phyloP scores from a whole-genome alignment of 495 filamentous ascomycete species.

The Xylaria castorea region DNA sequence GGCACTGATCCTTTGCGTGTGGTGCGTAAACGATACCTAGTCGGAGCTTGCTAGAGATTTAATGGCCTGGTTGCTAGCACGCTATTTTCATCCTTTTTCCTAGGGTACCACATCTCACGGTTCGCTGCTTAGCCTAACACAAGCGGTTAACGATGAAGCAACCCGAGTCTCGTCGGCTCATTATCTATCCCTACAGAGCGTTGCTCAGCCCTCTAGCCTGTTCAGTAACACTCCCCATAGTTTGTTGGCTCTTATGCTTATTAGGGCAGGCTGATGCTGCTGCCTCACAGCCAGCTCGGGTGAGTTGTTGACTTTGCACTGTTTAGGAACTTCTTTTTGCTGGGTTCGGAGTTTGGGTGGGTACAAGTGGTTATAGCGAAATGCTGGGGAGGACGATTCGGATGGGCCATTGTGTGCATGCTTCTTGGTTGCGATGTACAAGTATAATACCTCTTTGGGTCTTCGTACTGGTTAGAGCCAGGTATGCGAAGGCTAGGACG shows the following conservation, averaged over 20 bases:
- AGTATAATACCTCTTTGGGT: conserved; percentile 9
- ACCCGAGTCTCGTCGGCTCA: neutral
- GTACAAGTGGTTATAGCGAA: neutral
- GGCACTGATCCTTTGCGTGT: conserved; percentile 23
- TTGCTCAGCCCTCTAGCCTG: neutral
- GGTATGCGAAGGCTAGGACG: neutral
- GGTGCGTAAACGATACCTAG: neutral
- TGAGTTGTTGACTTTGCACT: conserved; percentile 11
- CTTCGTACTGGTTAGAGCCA: neutral
- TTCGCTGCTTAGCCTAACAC: neutral
- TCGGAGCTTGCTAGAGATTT: neutral
- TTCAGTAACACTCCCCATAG: neutral
- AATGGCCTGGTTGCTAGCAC: neutral
- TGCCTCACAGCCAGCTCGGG: neutral
- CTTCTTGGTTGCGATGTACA: conserved; percentile 17
- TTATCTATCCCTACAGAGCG: neutral
- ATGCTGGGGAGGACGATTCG: neutral
- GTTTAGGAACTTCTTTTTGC: conserved; percentile 14
- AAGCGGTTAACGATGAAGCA: neutral
- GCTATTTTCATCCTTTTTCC: neutral
- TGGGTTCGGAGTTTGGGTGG: conserved; percentile 22
- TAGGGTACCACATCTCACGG: neutral
- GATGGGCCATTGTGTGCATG: conserved; percentile 1
- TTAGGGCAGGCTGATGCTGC: neutral
- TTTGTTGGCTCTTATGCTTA: neutral